Evolutionary conservation across 2,329 filamentous ascomycete genomes (phyloP), one percentile per base, ranked within the genome.

Genomic region (Hymenoscyphus fraxineus): DNA sequence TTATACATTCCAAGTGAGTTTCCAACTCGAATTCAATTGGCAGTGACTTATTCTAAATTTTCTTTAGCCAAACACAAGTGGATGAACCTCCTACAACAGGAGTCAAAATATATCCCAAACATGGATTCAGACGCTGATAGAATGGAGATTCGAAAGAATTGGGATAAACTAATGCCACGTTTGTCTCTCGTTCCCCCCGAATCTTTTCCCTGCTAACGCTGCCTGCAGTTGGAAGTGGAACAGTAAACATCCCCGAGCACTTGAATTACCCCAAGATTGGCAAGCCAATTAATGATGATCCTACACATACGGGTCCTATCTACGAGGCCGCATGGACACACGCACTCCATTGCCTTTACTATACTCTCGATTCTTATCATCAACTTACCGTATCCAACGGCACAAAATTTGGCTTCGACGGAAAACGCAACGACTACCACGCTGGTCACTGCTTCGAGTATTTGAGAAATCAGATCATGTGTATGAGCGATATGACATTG

Each of bases 251-350:
- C 55, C 70, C 71, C 32, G 71, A 76, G 38, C 74, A 71, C 22
- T 62, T 69, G 59, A 40, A 73, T 31, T 66, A 77, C 59, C 74
- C 75, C 5, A 67, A 75, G 57, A 66, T 77, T 7, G 74, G 75
- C 9, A 67, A 73, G 13, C 75, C 73, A 1, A 73, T 77, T 27
- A 63, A 65, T 16, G 67, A 73, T 39, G 74, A 77, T 59, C 73
- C 74, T 15, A 71, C 74, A 16, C 71, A 71, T 1, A 66, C 65
- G 0, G 74, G 74, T 5, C 67, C 74, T 0, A 59, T 76, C 4
- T 76, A 70, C 56, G 74, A 76, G 69, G 74, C 74, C 3, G 72
- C 71, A 0, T 76, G 74, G 75, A 76, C 75, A 0, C 74, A 76
- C 60, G 73, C 75, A 4, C 62, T 76, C 5, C 74, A 76, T 60